Evolutionary conservation across 2,329 filamentous ascomycete genomes (phyloP), one percentile per base, ranked within the genome.

Genomic region (Penicillium sumatraense): DNA sequence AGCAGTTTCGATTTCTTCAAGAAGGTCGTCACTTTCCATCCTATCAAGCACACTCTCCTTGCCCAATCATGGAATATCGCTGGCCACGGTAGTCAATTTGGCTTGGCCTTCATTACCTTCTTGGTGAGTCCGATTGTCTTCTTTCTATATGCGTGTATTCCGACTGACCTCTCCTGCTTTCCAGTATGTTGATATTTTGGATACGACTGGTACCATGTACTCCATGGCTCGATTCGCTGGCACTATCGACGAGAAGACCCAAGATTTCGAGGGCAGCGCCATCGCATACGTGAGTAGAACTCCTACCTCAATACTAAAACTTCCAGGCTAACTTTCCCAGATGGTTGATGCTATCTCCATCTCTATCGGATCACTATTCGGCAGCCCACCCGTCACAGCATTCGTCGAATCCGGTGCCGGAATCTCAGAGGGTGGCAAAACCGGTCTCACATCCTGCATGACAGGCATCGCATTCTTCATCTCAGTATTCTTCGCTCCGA

Each of bases 381-480:
- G 91, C 47, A 84, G 83, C 9, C 88, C 91, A 0, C 91, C 91
- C 0, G 90, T 96, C 3, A 96, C 91, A 1, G 90, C 91, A 9
- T 96, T 91, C 69, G 87, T 96, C 67, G 91, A 96, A 75, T 91
- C 88, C n/a, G 91, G 91, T 68, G 91, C 91, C 8, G 91, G 91
- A 65, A 96, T 96, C 60, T 90, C 90, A 0, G 91, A 96, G 74
- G 91, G 91, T 49, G 91, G 91, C 41, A 87, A 88, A 68, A 96
- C 91, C 0, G 91, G 91, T 14, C 76, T 96, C n/a, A 95, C 91
- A 0, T 86, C 90, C 44, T 89, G 93, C 72, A 80, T 85, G 14
- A 88, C 90, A 0, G 91, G 91, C 5, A 53, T 96, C 47, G 92
- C 89, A 76, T 96, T 96, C 80, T 89, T 96, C 78, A 85, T 96